A percentile compares a stretch with the other conserved stretches of the same genome.
phyloP scores from a whole-genome alignment of 78 protist genomes.

The Dictyostelium citrinum region DNA sequence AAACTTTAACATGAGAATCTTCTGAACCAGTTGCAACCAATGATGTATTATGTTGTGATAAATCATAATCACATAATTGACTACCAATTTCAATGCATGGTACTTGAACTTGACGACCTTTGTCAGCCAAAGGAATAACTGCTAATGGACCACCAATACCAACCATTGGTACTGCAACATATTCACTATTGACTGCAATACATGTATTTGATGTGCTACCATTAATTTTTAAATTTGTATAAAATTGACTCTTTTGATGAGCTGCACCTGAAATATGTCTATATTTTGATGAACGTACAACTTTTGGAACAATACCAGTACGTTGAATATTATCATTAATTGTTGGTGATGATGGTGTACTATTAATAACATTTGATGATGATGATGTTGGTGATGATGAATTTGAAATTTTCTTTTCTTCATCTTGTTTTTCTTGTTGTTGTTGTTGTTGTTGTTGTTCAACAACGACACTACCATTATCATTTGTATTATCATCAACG shows the following conservation, averaged over 20 bases:
- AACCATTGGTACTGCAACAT: slow-evolving; percentile 71
- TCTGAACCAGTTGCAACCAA: slow-evolving; percentile 78
- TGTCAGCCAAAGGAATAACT: slow-evolving; percentile 37
- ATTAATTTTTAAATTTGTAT: slow-evolving; percentile 61
- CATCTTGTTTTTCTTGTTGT: neutral
- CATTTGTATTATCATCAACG: neutral
- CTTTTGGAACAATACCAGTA: slow-evolving; percentile 71
- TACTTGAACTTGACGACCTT: slow-evolving; percentile 63
- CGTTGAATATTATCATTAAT: slow-evolving; percentile 15
- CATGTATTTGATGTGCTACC: slow-evolving; percentile 47
- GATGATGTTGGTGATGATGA: neutral
- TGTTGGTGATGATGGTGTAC: neutral
- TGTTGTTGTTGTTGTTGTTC: neutral
- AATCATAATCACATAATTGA: slow-evolving; percentile 55
- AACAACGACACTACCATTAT: neutral
- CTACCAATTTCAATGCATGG: slow-evolving; percentile 82
- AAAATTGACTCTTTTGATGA: slow-evolving; percentile 43
- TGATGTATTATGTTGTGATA: slow-evolving; percentile 47
- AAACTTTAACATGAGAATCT: slow-evolving; percentile 68
- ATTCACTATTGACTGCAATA: slow-evolving; percentile 70
- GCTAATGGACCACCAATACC: slow-evolving; percentile 83
- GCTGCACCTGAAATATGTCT: slow-evolving; percentile 69
- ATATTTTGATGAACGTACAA: slow-evolving; percentile 77
- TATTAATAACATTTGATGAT: neutral
- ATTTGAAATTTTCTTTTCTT: neutral